Evolutionary conservation across 139 green algal genomes (phyloP).

Genomic region (Desmodesmus armatus): DNA sequence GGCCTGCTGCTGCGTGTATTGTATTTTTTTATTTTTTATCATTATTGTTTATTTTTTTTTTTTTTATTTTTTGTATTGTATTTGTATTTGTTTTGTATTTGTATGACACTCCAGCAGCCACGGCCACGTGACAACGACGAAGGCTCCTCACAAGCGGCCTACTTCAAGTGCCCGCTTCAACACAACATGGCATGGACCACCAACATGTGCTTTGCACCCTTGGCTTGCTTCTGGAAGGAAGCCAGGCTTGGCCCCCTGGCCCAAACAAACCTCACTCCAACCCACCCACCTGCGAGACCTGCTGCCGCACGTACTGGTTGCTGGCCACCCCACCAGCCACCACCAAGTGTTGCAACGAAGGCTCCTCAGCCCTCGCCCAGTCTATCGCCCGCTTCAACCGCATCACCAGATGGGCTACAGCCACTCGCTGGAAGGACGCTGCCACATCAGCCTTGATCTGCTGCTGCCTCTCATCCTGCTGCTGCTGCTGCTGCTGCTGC

Average conservation of each 20-base stretch:
- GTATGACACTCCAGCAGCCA: too few relatives aligned
- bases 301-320: constrained; percentile 83
- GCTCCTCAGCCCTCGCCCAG: constrained; percentile 72
- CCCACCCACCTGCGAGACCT: constrained; percentile 46
- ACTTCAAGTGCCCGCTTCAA: not conserved
- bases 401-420: constrained; percentile 89
- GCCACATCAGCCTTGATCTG: constrained; percentile 90
- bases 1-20: not conserved
- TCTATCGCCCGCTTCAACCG: constrained; percentile 59
- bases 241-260: too few relatives aligned
- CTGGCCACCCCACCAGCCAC: constrained; percentile 95
- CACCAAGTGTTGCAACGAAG: constrained; percentile 76
- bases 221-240: too few relatives aligned
- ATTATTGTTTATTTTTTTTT: not conserved
- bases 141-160: not conserved
- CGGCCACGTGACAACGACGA: too few relatives aligned
- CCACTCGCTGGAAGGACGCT: constrained; percentile 92
- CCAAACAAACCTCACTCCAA: not conserved
- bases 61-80: too few relatives aligned
- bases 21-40: not conserved
- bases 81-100: too few relatives aligned
- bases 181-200: not conserved
- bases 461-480: constrained; percentile 12
- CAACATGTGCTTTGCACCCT: too few relatives aligned
- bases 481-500: not conserved